These are phyloP conservation scores for Bretziella fagacearum DNA, from an alignment of 2,329 filamentous ascomycete species.

Conservation along the genomic window DNA sequence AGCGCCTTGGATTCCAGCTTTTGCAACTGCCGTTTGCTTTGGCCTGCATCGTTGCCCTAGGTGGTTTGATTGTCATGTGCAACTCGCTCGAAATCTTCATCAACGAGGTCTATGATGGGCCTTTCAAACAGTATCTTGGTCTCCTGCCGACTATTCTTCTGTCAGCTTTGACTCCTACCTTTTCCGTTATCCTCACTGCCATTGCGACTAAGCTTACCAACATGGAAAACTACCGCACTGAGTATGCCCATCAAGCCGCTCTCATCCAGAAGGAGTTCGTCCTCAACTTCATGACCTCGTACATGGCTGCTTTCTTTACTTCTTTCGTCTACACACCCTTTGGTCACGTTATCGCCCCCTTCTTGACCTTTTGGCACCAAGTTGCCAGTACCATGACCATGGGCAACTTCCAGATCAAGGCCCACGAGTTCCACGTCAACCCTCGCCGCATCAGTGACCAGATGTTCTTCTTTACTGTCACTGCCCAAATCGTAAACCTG, in stretches of 20 bases:
- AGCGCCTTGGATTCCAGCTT: slow-evolving; percentile 59
- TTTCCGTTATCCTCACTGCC: slow-evolving; percentile 56
- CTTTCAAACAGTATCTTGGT: slow-evolving; percentile 65
- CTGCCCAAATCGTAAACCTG: slow-evolving; percentile 79
- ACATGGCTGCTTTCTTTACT: slow-evolving; percentile 79
- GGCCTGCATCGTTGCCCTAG: slow-evolving; percentile 52
- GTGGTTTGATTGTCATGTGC: slow-evolving; percentile 65
- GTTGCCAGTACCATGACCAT: slow-evolving; percentile 60
- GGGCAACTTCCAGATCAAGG: slow-evolving; percentile 52
- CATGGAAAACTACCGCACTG: slow-evolving; percentile 83
- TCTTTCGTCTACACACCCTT: slow-evolving; percentile 93
- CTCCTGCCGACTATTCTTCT: slow-evolving; percentile 81
- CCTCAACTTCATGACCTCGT: slow-evolving; percentile 91
- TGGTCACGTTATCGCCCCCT: slow-evolving; percentile 64
- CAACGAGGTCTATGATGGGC: slow-evolving; percentile 79
- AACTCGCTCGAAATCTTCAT: slow-evolving; percentile 95
- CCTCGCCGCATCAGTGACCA: slow-evolving; percentile 70
- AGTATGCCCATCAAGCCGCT: slow-evolving; percentile 64
- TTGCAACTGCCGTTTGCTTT: slow-evolving; percentile 75
- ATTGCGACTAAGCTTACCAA: slow-evolving; percentile 64
- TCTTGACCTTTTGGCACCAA: slow-evolving; percentile 65
- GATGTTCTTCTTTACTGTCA: slow-evolving; percentile 91
- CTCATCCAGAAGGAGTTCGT: slow-evolving; percentile 89
- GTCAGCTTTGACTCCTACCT: slow-evolving; percentile 62
- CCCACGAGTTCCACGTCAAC: slow-evolving; percentile 60